Evolutionary conservation across 208 protist species (phyloP).

Genomic region (Strigomonas culicis): DNA sequence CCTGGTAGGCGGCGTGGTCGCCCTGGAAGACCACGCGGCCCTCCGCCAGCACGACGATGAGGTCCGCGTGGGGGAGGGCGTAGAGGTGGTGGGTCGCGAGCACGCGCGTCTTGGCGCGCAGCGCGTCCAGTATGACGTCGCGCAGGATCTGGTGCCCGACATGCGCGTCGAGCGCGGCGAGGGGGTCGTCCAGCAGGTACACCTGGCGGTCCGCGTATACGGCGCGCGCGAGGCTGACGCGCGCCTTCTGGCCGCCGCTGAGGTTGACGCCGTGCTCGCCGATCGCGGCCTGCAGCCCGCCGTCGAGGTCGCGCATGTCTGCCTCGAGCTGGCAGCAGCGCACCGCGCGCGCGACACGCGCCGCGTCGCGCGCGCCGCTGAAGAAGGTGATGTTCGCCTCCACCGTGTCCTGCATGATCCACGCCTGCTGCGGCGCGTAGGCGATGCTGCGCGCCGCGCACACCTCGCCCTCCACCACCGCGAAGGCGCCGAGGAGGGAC

Average conservation of each 20-base stretch:
- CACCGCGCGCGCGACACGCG: slow-evolving; percentile 40
- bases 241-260: slow-evolving; percentile 86
- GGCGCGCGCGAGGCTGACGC: slow-evolving; percentile 82
- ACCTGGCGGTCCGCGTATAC: slow-evolving; percentile 84
- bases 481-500: slow-evolving; percentile 33
- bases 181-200: slow-evolving; percentile 91
- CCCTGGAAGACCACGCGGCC: slow-evolving; percentile 52
- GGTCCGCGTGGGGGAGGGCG: slow-evolving; percentile 67
- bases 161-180: slow-evolving; percentile 91
- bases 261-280: slow-evolving; percentile 88
- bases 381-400: slow-evolving; percentile 93
- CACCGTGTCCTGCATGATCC: slow-evolving; percentile 91
- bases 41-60: slow-evolving; percentile 79
- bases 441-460: slow-evolving; percentile 46
- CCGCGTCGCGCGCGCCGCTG: slow-evolving; percentile 37
- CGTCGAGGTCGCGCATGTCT: slow-evolving; percentile 80
- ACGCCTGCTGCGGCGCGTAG: slow-evolving; percentile 91
- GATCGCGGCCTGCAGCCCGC: slow-evolving; percentile 87
- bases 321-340: slow-evolving; percentile 62
- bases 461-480: slow-evolving; percentile 33
- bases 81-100: slow-evolving; percentile 96
- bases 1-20: slow-evolving; percentile 27
- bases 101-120: slow-evolving; percentile 82
- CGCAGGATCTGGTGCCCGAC: slow-evolving; percentile 54
- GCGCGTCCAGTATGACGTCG: slow-evolving; percentile 42